These are phyloP conservation scores for Eucalyptus urophylla DNA, from an alignment of 345 rosid genomes.

Conservation along the genomic window DNA sequence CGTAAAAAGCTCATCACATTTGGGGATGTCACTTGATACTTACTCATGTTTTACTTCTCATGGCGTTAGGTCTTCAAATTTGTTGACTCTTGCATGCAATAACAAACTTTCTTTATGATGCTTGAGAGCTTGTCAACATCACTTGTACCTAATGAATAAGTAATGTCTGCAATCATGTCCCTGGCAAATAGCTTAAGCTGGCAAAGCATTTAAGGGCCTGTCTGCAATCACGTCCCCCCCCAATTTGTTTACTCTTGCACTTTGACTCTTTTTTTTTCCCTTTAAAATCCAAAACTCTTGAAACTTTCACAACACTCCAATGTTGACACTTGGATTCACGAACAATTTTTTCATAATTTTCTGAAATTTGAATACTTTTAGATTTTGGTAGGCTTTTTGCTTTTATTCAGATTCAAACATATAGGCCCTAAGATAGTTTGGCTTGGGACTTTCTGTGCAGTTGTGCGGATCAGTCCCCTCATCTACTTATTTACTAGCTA, in stretches of 20 bases:
- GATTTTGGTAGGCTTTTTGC: neutral
- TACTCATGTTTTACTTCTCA: neutral
- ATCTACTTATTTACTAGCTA: neutral
- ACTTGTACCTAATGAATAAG: neutral
- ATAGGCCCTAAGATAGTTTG: neutral
- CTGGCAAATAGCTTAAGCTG: neutral
- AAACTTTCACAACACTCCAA: neutral
- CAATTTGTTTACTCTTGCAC: neutral
- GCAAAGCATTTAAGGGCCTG: neutral
- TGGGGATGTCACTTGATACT: neutral
- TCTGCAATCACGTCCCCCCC: neutral
- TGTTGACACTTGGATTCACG: neutral
- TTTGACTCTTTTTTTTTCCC: neutral
- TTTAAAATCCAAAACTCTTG: neutral
- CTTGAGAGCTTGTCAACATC: neutral
- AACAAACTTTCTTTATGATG: neutral
- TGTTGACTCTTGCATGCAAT: neutral
- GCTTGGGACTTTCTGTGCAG: neutral
- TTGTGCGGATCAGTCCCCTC: neutral
- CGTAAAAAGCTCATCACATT: neutral
- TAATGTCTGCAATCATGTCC: neutral
- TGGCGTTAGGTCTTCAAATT: neutral
- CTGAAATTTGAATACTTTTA: neutral
- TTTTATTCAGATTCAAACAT: neutral
- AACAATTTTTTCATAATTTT: neutral